phyloP scores from a whole-genome alignment of 495 filamentous ascomycete genomes.

The Aspergillus incahuasiensis region DNA sequence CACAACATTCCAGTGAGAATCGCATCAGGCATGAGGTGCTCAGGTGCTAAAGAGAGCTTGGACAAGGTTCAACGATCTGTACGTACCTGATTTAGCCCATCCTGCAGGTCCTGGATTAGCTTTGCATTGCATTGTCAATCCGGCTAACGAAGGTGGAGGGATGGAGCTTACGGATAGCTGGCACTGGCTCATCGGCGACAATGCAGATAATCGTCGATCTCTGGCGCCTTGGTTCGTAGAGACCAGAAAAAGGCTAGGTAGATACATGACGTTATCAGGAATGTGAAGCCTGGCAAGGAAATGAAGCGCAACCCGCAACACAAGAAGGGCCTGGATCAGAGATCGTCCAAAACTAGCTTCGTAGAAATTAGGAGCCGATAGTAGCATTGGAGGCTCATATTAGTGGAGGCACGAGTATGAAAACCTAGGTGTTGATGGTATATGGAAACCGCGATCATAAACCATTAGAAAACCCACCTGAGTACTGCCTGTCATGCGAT shows the following conservation, averaged over 20 bases:
- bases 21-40: background rate
- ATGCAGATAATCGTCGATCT: constrained; percentile 1
- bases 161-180: background rate
- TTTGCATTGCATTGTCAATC: background rate
- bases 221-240: background rate
- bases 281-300: constrained; percentile 15
- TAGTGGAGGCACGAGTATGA: background rate
- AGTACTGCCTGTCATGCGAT: constrained; percentile 25
- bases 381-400: background rate
- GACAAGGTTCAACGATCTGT: constrained; percentile 2
- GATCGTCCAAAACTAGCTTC: background rate
- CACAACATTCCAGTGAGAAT: constrained; percentile 13
- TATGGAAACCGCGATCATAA: constrained; percentile 7
- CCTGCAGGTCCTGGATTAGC: background rate
- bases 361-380: constrained; percentile 10
- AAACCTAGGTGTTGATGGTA: constrained; percentile 5
- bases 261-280: constrained; percentile 17
- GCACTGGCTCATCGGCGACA: background rate
- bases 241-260: background rate
- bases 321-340: background rate
- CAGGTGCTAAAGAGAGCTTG: background rate
- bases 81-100: constrained; percentile 3
- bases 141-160: background rate
- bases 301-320: background rate
- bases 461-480: constrained; percentile 8